phyloP scores from a whole-genome alignment of 2,329 filamentous ascomycete genomes.

The Epichloe typhina region DNA sequence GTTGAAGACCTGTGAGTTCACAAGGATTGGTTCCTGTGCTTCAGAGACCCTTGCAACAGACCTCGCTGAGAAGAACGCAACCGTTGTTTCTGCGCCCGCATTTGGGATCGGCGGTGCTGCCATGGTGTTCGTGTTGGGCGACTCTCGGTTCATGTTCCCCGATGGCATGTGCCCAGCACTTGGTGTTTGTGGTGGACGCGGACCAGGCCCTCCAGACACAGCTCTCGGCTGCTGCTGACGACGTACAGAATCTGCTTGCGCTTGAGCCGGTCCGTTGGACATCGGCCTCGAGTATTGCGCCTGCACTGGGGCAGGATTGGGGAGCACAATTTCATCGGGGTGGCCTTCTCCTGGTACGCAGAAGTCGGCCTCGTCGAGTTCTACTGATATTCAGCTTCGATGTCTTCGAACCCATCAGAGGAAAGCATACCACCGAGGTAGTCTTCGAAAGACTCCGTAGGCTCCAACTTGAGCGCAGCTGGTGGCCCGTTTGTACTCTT shows the following conservation, averaged over 20 bases:
- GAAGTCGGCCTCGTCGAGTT: constrained; percentile 69
- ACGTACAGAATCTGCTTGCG: constrained; percentile 6
- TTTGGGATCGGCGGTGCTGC: constrained; percentile 32
- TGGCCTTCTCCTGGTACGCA: constrained; percentile 55
- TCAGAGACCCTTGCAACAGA: constrained; percentile 19
- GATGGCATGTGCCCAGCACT: constrained; percentile 15
- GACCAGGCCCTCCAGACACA: constrained; percentile 8
- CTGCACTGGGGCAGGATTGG: constrained; percentile 15
- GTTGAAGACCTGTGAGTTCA: constrained; percentile 45
- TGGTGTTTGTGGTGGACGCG: constrained; percentile 21
- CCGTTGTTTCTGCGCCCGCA: constrained; percentile 11
- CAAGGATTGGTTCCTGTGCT: constrained; percentile 16
- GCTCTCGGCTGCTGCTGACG: constrained; percentile 5
- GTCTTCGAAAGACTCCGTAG: constrained; percentile 36
- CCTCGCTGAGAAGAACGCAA: constrained; percentile 7
- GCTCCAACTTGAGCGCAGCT: constrained; percentile 17
- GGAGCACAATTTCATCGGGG: constrained; percentile 61
- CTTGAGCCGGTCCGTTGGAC: constrained; percentile 11
- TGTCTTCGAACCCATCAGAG: constrained; percentile 23
- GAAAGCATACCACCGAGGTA: constrained; percentile 34
- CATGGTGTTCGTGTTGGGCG: constrained; percentile 11
- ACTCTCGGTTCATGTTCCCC: constrained; percentile 11
- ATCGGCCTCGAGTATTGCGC: constrained; percentile 9
- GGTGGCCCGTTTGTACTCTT: constrained; percentile 1
- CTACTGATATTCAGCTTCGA: constrained; percentile 30